These are phyloP conservation scores for Mediolabrus comicus DNA, from an alignment of 108 stramenopile species.

Conservation along the genomic window DNA sequence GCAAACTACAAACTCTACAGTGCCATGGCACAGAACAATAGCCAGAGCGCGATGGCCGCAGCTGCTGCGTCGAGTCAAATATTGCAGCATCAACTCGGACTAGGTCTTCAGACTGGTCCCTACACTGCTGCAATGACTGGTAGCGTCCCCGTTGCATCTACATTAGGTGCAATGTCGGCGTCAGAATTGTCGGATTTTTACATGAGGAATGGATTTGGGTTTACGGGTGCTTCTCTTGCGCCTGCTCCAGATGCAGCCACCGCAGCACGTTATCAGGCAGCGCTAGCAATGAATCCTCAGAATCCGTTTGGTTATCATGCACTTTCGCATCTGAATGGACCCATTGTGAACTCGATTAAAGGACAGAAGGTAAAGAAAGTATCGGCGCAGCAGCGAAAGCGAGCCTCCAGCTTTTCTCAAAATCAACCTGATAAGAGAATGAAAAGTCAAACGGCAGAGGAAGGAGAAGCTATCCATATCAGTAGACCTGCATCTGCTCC, in stretches of 20 bases:
- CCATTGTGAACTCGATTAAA: slow-evolving; percentile 2
- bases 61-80: slow-evolving; percentile 31
- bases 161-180: slow-evolving; percentile 1
- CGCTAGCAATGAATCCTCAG: slow-evolving; percentile 22
- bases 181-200: slow-evolving; percentile 27
- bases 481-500: slow-evolving; percentile 1
- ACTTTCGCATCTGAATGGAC: slow-evolving; percentile 6
- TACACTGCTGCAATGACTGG: slow-evolving; percentile 1
- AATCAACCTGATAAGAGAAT: slow-evolving; percentile 2
- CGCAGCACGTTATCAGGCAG: slow-evolving; percentile 17
- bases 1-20: slow-evolving; percentile 5
- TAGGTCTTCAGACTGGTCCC: neutral
- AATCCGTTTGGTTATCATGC: slow-evolving; percentile 21
- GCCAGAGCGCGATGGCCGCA: slow-evolving; percentile 32
- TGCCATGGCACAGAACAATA: slow-evolving; percentile 12
- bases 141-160: slow-evolving; percentile 5
- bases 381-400: slow-evolving; percentile 3
- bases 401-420: slow-evolving; percentile 18
- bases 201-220: slow-evolving; percentile 10
- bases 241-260: slow-evolving; percentile 23
- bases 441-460: neutral
- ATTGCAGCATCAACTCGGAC: slow-evolving; percentile 12
- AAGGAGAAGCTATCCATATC: neutral
- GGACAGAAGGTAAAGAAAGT: neutral
- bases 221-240: slow-evolving; percentile 7